Conservation (phyloP, 2,329 filamentous ascomycete species). For the Neofusicoccum laricinum region DNA sequence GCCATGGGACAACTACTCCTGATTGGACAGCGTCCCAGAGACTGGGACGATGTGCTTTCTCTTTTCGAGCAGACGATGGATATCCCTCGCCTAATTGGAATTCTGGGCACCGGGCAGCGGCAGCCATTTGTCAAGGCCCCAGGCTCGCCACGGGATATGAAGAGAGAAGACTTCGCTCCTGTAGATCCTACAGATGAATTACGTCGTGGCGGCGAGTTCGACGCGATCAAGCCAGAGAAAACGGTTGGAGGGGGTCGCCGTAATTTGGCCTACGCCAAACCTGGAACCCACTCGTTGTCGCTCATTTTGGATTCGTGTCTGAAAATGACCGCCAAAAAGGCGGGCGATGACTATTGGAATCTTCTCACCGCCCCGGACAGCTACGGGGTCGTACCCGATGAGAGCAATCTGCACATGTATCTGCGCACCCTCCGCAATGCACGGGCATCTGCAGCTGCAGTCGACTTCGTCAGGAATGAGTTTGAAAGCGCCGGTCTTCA, state of each 20-base stretch:
- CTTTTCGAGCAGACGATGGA: conserved; percentile 81
- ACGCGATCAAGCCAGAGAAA: neutral
- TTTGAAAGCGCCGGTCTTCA: conserved; percentile 28
- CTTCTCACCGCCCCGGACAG: conserved; percentile 56
- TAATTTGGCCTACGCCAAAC: conserved; percentile 39
- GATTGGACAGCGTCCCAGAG: conserved; percentile 55
- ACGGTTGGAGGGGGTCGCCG: conserved; percentile 19
- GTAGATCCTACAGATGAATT: neutral
- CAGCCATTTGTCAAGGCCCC: neutral
- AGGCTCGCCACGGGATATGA: conserved; percentile 23
- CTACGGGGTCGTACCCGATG: conserved; percentile 67
- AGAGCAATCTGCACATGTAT: conserved; percentile 66
- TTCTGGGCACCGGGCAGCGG: conserved; percentile 16
- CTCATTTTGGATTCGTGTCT: conserved; percentile 65
- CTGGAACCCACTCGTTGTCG: conserved; percentile 61
- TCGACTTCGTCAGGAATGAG: conserved; percentile 56
- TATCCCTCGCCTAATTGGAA: conserved; percentile 55
- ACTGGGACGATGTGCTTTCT: conserved; percentile 70
- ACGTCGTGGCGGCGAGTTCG: conserved; percentile 5
- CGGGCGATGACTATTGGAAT: conserved; percentile 77
- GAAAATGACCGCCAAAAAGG: conserved; percentile 57
- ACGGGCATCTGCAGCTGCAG: conserved; percentile 62
- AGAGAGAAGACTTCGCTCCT: conserved; percentile 17
- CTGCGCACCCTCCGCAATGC: conserved; percentile 64
- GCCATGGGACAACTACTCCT: conserved; percentile 79